phyloP scores from a whole-genome alignment of 371 early-diverging fungal genomes.

The Rhizopus delemar region DNA sequence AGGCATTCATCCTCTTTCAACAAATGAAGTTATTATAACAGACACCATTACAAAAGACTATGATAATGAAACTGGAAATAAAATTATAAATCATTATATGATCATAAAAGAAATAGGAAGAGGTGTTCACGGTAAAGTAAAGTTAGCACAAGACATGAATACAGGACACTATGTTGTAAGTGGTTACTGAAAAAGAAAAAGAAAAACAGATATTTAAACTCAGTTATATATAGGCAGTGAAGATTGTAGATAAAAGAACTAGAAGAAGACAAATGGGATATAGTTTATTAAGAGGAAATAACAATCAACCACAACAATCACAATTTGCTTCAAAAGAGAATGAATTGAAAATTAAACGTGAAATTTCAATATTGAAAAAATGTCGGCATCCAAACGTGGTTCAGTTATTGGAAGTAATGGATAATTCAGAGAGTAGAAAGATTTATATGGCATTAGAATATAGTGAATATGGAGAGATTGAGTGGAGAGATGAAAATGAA shows the following conservation, averaged over 20 bases:
- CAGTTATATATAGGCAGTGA: background rate
- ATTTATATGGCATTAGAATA: conserved; percentile 89
- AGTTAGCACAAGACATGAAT: conserved; percentile 78
- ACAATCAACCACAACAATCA: conserved; percentile 12
- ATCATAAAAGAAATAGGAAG: conserved; percentile 89
- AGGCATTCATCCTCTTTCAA: background rate
- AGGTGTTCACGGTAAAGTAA: conserved; percentile 96
- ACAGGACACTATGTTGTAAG: conserved; percentile 74
- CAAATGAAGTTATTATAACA: conserved; percentile 23
- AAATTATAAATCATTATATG: conserved; percentile 93
- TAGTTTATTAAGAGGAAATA: conserved; percentile 43
- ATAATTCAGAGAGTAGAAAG: conserved; percentile 86
- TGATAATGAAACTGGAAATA: conserved; percentile 84
- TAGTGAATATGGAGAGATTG: conserved; percentile 89
- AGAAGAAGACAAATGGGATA: conserved; percentile 67
- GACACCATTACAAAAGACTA: conserved; percentile 73
- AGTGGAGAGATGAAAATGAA: conserved; percentile 78
- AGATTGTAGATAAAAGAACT: conserved; percentile 76
- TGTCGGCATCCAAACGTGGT: conserved; percentile 93
- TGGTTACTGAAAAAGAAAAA: background rate
- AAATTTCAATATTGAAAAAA: conserved; percentile 95
- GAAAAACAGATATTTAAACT: background rate
- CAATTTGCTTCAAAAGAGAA: conserved; percentile 44
- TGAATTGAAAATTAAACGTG: conserved; percentile 88
- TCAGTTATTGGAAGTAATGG: conserved; percentile 88